Evolutionary conservation across 1,284 basidiomycete species (phyloP), one percentile per base, ranked within the genome.

Genomic region (Ustilago hordei): DNA sequence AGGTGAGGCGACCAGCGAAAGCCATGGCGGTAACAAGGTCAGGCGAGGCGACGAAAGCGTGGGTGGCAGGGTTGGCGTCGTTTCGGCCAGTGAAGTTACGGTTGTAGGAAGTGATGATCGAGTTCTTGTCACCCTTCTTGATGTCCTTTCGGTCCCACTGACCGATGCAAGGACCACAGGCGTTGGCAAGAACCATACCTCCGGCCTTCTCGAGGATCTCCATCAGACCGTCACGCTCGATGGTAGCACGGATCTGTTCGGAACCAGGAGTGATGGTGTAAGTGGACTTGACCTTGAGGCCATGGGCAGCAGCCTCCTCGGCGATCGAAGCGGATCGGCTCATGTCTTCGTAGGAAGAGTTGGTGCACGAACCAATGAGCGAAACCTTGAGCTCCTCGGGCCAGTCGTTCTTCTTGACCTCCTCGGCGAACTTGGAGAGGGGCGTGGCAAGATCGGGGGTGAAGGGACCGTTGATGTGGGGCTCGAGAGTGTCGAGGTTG

Each of bases 321-420:
- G 93, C 95, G 85, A 99, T 98, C 61, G 93, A 93, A 55, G 95
- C 95, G 52, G 95, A 93, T 86, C 97, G 95, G 56, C 94, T 93
- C 96, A 99, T 98, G 89, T 99, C 97, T 89, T 99, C 97, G 87
- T 99, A 99, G 35, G 97, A 99, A 58, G 96, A 99, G 91, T 99
- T 99, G 87, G 97, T 99, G 93, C 96, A 99, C 59, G 97, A 99
- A 69, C 97, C 96, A 86, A 99, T 99, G 69, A 99, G 91, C 74
- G 91, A 94, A 84, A 98, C 97, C 89, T 94, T 95, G 89, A 99
- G 92, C 87, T 99, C 96, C 75, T 91, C 89, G 55, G 96, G 96
- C 96, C 97, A 99, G 87, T 91, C 90, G 90, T 98, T 97, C 90
- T 95, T 92, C 91, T 94, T 94, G 82, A 94, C 95, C 83, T 91